These are phyloP conservation scores for Circinella minor DNA, from an alignment of 371 early-diverging fungal genomes.

Conservation along the genomic window DNA sequence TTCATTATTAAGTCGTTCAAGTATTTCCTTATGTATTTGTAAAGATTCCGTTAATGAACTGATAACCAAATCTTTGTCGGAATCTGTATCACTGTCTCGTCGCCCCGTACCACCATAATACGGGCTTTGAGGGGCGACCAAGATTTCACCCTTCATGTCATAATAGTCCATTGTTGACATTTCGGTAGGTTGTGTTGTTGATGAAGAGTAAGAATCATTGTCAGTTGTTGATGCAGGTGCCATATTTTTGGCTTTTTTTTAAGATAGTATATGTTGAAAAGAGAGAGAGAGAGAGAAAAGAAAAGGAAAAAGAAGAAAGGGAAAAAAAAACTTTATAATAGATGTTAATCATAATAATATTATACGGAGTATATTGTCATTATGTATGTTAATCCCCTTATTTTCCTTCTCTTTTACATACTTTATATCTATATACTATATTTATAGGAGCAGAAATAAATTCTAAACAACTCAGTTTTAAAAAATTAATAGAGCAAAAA, in stretches of 20 bases:
- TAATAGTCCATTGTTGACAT: constrained; percentile 3
- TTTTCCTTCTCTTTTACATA: no score
- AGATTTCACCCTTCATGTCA: constrained; percentile 14
- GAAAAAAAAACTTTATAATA: no score
- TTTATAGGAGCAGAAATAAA: no score
- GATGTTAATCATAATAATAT: no score
- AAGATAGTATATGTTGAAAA: constrained; percentile 1
- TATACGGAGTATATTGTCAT: no score
- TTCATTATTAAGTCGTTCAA: constrained; percentile 45
- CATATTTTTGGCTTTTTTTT: background rate
- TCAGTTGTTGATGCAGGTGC: constrained; percentile 1
- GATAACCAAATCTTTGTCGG: constrained; percentile 50
- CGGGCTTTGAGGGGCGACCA: background rate
- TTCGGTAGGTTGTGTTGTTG: background rate
- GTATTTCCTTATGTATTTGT: constrained; percentile 47
- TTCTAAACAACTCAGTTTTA: no score
- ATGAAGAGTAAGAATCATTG: constrained; percentile 12
- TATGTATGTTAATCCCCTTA: no score
- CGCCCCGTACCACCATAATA: background rate
- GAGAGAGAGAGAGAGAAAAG: constrained; percentile 9
- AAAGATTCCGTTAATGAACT: constrained; percentile 43
- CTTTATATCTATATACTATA: no score
- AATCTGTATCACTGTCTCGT: constrained; percentile 22
- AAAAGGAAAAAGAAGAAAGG: constrained; percentile 6
- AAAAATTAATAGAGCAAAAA: no score